Percentiles rank a stretch among this genome's conserved stretches.
phyloP scores from a whole-genome alignment of 208 protist genomes.

The Spongospora subterranea region DNA sequence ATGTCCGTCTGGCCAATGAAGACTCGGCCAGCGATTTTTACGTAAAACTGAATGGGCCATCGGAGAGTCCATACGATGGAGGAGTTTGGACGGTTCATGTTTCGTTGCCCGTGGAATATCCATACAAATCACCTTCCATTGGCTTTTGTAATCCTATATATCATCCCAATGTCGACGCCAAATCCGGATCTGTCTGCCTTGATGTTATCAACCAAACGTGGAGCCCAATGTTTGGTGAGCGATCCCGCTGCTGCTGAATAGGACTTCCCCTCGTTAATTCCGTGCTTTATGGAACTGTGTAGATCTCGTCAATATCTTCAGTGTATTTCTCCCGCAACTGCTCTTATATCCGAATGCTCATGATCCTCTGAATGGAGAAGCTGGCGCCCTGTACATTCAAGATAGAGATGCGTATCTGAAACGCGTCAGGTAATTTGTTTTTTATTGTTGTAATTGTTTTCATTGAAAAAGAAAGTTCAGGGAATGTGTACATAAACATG shows the following conservation, averaged over 20 bases:
- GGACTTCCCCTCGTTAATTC: conserved; percentile 26
- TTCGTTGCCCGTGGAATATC: conserved; percentile 92
- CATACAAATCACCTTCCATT: conserved; percentile 97
- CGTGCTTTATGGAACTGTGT: conserved; percentile 14
- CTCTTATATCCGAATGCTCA: conserved; percentile 94
- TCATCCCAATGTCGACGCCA: conserved; percentile 97
- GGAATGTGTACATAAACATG: conserved; percentile 34
- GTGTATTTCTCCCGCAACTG: conserved; percentile 96
- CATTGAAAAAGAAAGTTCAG: neutral
- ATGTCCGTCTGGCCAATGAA: conserved; percentile 85
- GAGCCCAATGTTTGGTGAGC: conserved; percentile 92
- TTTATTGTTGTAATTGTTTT: neutral
- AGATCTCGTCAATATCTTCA: conserved; percentile 89
- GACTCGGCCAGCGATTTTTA: conserved; percentile 90
- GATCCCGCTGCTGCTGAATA: conserved; percentile 25
- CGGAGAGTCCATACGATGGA: conserved; percentile 92
- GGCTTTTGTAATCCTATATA: conserved; percentile 96
- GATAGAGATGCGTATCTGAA: conserved; percentile 80
- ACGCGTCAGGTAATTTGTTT: conserved; percentile 71
- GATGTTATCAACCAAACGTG: conserved; percentile 99
- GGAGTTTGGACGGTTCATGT: conserved; percentile 95
- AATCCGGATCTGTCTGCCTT: conserved; percentile 95
- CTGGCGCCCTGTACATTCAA: conserved; percentile 86
- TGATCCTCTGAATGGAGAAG: conserved; percentile 94
- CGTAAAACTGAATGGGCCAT: conserved; percentile 94